phyloP scores from a whole-genome alignment of 768 basidiomycete genomes.

The Rhodotorula babjevae region DNA sequence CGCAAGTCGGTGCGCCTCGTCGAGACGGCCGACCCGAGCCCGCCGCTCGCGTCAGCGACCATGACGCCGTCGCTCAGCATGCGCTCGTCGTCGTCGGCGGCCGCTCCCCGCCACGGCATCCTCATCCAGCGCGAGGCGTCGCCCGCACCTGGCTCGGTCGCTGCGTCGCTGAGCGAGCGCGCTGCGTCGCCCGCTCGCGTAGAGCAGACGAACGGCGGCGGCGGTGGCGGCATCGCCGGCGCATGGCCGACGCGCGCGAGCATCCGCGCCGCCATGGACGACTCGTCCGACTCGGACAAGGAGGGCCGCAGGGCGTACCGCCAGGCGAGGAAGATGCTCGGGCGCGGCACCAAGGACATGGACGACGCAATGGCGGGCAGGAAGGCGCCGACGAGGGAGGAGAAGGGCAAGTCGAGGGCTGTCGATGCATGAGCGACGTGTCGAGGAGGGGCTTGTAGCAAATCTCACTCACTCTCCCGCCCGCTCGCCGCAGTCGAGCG shows the following conservation, averaged over 20 bases:
- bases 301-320: conserved; percentile 15
- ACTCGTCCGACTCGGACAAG: conserved; percentile 6
- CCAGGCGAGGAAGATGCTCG: conserved; percentile 25
- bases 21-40: conserved; percentile 5
- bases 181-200: background rate
- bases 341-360: conserved; percentile 17
- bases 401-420: conserved; percentile 28
- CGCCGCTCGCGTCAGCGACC: background rate
- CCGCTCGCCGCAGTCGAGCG: no score
- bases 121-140: conserved; percentile 23
- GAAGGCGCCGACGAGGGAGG: conserved; percentile 1
- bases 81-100: background rate
- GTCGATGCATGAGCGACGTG: background rate
- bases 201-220: background rate
- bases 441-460: background rate
- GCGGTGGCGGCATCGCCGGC: background rate
- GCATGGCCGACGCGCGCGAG: conserved; percentile 3
- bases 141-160: background rate
- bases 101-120: conserved; percentile 9
- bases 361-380: conserved; percentile 5
- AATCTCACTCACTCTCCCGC: background rate
- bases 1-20: conserved; percentile 38
- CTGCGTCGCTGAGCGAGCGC: background rate
- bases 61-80: conserved; percentile 23
- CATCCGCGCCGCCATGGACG: conserved; percentile 3